Evolutionary conservation across 1,284 basidiomycete species (phyloP).

Genomic region (Ganoderma lingzhi): DNA sequence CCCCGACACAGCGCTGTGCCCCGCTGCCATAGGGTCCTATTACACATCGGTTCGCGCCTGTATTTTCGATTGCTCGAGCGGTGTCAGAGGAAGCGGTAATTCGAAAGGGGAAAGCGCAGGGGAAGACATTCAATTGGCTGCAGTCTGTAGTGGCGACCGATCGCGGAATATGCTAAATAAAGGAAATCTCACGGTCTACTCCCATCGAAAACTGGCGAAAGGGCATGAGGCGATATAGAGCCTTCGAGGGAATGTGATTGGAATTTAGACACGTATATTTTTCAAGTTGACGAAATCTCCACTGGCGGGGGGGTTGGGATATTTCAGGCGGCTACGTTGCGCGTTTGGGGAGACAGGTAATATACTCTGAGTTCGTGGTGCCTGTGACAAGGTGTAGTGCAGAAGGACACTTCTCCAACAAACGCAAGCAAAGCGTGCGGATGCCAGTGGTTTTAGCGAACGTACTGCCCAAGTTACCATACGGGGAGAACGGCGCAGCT

Average conservation of each 20-base stretch:
- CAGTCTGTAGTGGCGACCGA: background rate
- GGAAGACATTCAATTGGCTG: constrained; percentile 1
- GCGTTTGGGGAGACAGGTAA: background rate
- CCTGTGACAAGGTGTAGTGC: background rate
- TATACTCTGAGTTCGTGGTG: background rate
- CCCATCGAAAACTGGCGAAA: no score
- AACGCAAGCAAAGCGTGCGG: background rate
- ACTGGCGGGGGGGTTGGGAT: background rate
- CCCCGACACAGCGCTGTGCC: constrained; percentile 4
- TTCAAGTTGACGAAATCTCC: background rate
- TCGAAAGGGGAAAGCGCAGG: background rate
- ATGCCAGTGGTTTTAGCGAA: background rate
- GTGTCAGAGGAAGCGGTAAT: background rate
- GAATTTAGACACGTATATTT: no score
- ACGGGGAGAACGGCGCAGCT: background rate
- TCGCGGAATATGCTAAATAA: background rate
- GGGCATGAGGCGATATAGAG: no score
- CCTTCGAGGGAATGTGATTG: no score
- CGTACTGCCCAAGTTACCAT: background rate
- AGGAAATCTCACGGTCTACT: no score
- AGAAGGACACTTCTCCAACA: background rate
- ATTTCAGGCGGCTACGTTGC: background rate
- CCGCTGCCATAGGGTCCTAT: constrained; percentile 1
- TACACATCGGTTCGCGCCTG: background rate
- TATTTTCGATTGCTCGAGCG: background rate